A percentile compares a stretch with the other conserved stretches of the same genome.
phyloP scores from a whole-genome alignment of 1,139 yeast species.

The Debaryomycetaceae sp. region DNA sequence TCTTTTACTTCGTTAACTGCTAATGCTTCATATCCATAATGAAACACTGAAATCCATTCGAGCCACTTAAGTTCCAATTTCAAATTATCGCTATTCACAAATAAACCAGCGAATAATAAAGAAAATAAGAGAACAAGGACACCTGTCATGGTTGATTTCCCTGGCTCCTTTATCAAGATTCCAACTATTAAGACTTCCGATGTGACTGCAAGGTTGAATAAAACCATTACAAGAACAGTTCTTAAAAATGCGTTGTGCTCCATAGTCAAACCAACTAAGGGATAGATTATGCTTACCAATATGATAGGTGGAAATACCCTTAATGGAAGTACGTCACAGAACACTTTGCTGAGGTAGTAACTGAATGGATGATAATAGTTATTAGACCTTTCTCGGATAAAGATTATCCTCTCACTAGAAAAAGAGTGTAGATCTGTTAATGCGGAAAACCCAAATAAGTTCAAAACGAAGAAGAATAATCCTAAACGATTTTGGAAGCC shows the following conservation, averaged over 20 bases:
- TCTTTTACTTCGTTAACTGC: constrained; percentile 93
- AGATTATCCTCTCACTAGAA: constrained; percentile 81
- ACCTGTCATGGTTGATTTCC: constrained; percentile 87
- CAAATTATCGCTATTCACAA: constrained; percentile 77
- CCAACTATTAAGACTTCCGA: constrained; percentile 85
- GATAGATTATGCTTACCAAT: constrained; percentile 82
- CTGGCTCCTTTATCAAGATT: constrained; percentile 81
- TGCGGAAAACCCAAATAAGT: constrained; percentile 91
- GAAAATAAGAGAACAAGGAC: constrained; percentile 81
- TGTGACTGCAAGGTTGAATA: constrained; percentile 85
- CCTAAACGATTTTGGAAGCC: constrained; percentile 97
- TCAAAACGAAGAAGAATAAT: constrained; percentile 80
- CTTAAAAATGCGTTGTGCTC: constrained; percentile 74
- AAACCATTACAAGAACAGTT: constrained; percentile 63
- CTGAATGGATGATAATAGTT: constrained; percentile 87
- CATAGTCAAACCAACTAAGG: constrained; percentile 83
- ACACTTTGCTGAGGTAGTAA: constrained; percentile 77
- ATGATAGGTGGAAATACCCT: constrained; percentile 87
- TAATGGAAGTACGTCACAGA: constrained; percentile 87
- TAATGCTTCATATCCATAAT: constrained; percentile 91
- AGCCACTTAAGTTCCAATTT: constrained; percentile 72
- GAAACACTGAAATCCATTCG: constrained; percentile 85
- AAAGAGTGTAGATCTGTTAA: constrained; percentile 88
- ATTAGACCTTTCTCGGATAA: constrained; percentile 89
- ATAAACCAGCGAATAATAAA: constrained; percentile 86